These are phyloP conservation scores for Fusarium burgessii DNA, from an alignment of 2,329 filamentous ascomycete species.

Conservation along the genomic window DNA sequence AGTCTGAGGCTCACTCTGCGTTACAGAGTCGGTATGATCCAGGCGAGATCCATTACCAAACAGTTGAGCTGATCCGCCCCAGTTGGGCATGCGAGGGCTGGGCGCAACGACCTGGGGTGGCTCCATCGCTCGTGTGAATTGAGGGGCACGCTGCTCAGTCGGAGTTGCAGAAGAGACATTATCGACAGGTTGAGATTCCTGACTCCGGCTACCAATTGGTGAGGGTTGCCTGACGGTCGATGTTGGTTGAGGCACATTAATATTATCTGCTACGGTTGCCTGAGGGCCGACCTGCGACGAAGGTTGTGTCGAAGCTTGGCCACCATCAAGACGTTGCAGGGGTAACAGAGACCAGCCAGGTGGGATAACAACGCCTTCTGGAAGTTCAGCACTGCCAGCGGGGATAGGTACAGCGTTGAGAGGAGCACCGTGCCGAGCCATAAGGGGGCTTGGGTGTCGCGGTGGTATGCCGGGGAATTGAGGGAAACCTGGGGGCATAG, in stretches of 20 bases:
- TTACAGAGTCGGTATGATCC: conserved; percentile 36
- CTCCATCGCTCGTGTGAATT: conserved; percentile 37
- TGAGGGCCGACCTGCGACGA: conserved; percentile 42
- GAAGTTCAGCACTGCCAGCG: conserved; percentile 70
- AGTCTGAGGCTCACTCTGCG: conserved; percentile 24
- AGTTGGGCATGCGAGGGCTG: conserved; percentile 62
- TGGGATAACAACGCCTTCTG: conserved; percentile 72
- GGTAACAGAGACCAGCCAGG: conserved; percentile 74
- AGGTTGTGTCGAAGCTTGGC: conserved; percentile 38
- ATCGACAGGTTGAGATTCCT: conserved; percentile 23
- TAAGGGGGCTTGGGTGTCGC: conserved; percentile 55
- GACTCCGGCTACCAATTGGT: conserved; percentile 28
- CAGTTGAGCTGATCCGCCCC: conserved; percentile 64
- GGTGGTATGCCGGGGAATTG: conserved; percentile 46
- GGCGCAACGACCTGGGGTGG: conserved; percentile 58
- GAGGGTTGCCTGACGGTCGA: conserved; percentile 30
- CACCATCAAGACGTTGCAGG: conserved; percentile 65
- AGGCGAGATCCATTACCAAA: conserved; percentile 54
- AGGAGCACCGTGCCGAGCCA: conserved; percentile 62
- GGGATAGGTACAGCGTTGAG: conserved; percentile 65
- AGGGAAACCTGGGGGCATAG: conserved; percentile 31
- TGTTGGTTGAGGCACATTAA: conserved; percentile 17
- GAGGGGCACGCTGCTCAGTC: conserved; percentile 25
- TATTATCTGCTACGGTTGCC: conserved; percentile 26
- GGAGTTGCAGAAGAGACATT: conserved; percentile 5